Conservation (phyloP, 208 protist species). For the Wallacemonas sp. region DNA sequence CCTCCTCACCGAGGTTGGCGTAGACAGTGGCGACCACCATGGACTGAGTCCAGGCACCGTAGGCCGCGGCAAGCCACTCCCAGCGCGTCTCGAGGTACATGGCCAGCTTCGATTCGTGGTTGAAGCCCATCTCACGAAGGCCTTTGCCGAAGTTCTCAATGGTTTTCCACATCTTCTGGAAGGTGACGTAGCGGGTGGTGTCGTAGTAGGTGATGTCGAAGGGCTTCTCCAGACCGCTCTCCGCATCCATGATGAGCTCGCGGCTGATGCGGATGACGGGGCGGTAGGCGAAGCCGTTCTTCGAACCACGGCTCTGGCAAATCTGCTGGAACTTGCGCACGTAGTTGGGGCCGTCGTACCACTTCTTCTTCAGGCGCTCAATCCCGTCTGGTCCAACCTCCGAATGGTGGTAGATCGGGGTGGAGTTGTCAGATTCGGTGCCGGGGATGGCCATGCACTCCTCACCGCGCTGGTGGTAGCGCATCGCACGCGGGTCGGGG, state of each 20-base stretch:
- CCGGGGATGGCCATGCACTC: slow-evolving; percentile 30
- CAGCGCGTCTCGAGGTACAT: slow-evolving; percentile 87
- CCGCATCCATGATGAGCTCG: slow-evolving; percentile 17
- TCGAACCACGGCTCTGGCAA: slow-evolving; percentile 20
- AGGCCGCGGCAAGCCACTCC: slow-evolving; percentile 76
- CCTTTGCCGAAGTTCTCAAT: slow-evolving; percentile 54
- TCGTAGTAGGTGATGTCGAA: slow-evolving; percentile 62
- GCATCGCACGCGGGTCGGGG: slow-evolving; percentile 14
- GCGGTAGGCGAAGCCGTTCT: slow-evolving; percentile 45
- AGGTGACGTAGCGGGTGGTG: slow-evolving; percentile 23
- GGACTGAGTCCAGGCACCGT: slow-evolving; percentile 68
- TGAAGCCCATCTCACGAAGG: slow-evolving; percentile 47
- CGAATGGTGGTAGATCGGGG: slow-evolving; percentile 48
- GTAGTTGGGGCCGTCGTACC: slow-evolving; percentile 24
- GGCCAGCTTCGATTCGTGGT: slow-evolving; percentile 35
- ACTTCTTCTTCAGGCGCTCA: slow-evolving; percentile 19
- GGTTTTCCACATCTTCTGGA: slow-evolving; percentile 36
- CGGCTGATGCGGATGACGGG: slow-evolving; percentile 36
- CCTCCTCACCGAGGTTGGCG: slow-evolving; percentile 82
- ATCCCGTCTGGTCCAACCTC: slow-evolving; percentile 17
- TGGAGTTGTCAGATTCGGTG: slow-evolving; percentile 42
- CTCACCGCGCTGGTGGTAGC: slow-evolving; percentile 30
- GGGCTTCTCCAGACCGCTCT: slow-evolving; percentile 16
- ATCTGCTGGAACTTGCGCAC: slow-evolving; percentile 33
- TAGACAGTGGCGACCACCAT: slow-evolving; percentile 79